A percentile compares a stretch with the other conserved stretches of the same genome.
Evolutionary conservation across 805 yeast genomes (phyloP).

Genomic region (Kazachstania africana): DNA sequence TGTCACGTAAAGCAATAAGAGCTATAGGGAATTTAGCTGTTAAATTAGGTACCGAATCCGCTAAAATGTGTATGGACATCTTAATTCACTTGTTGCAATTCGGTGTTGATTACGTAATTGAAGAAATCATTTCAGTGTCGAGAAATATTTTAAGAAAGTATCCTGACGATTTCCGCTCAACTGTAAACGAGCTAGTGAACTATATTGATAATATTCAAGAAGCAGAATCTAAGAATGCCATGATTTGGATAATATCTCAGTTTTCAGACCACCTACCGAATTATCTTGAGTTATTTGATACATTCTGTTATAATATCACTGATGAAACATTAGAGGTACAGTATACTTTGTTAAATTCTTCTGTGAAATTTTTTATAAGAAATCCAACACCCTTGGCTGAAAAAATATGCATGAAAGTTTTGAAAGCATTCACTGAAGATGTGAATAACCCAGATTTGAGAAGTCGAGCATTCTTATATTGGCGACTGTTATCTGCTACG

Average conservation of each 20-base stretch:
- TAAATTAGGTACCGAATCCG: slow-evolving; percentile 46
- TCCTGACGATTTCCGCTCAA: slow-evolving; percentile 43
- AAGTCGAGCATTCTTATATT: slow-evolving; percentile 75
- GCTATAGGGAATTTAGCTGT: slow-evolving; percentile 87
- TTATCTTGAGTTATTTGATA: slow-evolving; percentile 14
- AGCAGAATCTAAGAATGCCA: slow-evolving; percentile 64
- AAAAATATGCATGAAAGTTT: slow-evolving; percentile 40
- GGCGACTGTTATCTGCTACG: slow-evolving; percentile 54
- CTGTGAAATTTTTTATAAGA: slow-evolving; percentile 53
- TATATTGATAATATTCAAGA: slow-evolving; percentile 49
- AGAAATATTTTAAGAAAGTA: slow-evolving; percentile 69
- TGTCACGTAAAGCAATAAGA: slow-evolving; percentile 78
- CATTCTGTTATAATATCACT: slow-evolving; percentile 33
- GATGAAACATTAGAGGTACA: slow-evolving; percentile 70
- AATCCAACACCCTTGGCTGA: slow-evolving; percentile 43
- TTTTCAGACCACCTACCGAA: slow-evolving; percentile 37
- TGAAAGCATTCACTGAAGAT: slow-evolving; percentile 64
- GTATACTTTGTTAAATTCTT: slow-evolving; percentile 59
- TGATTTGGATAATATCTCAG: slow-evolving; percentile 79
- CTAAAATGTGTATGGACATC: slow-evolving; percentile 51
- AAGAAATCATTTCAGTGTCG: slow-evolving; percentile 67
- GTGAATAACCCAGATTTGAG: slow-evolving; percentile 74
- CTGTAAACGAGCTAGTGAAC: slow-evolving; percentile 32
- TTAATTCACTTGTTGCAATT: slow-evolving; percentile 48
- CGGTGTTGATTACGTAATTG: slow-evolving; percentile 62